Percentiles rank a stretch among this genome's conserved stretches.
phyloP scores from a whole-genome alignment of 1,139 yeast species.

The Saccharomyces hybrid region DNA sequence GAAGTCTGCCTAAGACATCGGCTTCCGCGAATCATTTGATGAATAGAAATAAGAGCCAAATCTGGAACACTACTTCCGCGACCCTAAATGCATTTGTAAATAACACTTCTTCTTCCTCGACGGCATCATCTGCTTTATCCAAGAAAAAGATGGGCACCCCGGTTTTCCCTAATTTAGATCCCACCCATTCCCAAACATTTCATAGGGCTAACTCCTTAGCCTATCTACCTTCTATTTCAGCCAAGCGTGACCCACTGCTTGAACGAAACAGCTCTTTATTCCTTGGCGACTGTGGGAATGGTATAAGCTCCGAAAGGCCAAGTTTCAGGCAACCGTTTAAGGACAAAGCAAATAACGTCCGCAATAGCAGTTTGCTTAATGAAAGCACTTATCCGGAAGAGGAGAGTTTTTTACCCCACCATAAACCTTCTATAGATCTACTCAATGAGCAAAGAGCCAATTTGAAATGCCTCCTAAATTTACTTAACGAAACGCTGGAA shows the following conservation, averaged over 20 bases:
- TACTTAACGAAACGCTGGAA: conserved; percentile 32
- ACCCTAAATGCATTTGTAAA: conserved; percentile 51
- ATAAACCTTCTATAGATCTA: conserved; percentile 7
- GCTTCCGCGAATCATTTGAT: conserved; percentile 5
- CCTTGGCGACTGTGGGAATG: conserved; percentile 1
- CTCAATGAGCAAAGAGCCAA: conserved; percentile 23
- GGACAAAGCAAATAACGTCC: background rate
- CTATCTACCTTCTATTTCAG: conserved; percentile 5
- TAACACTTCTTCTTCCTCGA: conserved; percentile 2
- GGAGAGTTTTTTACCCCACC: conserved; percentile 1
- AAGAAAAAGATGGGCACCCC: background rate
- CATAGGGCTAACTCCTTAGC: conserved; percentile 14
- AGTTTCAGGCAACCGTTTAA: conserved; percentile 10
- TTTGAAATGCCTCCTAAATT: conserved; percentile 23
- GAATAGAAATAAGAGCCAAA: conserved; percentile 7
- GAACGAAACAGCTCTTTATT: conserved; percentile 1
- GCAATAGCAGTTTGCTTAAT: background rate
- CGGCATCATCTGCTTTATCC: conserved; percentile 4
- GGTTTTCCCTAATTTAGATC: background rate
- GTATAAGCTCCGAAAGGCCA: background rate
- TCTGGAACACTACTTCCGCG: conserved; percentile 51
- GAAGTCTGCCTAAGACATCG: conserved; percentile 3
- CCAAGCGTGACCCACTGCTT: background rate
- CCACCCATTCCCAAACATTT: background rate
- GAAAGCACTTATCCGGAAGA: background rate